Base-by-base conservation (phyloP, 108 stramenopile genomes). In the Chaetoceros muelleri region DNA sequence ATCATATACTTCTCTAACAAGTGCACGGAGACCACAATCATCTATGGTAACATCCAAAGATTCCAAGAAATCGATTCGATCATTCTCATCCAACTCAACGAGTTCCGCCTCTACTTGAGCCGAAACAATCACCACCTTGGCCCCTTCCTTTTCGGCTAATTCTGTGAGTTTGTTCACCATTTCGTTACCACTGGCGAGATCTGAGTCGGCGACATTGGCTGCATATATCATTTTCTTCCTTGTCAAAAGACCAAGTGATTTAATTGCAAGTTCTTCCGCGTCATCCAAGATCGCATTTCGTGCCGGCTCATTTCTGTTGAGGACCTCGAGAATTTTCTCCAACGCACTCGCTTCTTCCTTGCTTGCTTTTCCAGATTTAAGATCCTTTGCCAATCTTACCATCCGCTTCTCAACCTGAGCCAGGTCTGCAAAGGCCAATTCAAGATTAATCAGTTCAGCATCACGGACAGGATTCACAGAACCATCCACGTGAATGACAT, bases 81-180 rank as follows among this genome's bases (percentile, higher is more conserved):
- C 94, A 24, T 77, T 83, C 5, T 49, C 67, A 13, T 75, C 75
- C 48, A 97, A 65, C 30, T 93, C 94, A 3, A 91, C 88, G 24
- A 98, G 67, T 65, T 98, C 97, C 8, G 95, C 72, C 66, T 98
- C 97, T 28, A 98, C 95, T 78, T 96, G 95, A 13, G 97, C 97
- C 1, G 92, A 93, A 2, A 98, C 97, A 30, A 98, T 54, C 18
- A 98, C 97, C 30, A 90, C 65, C 27, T 79, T 72, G 16, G 91
- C 92, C 24, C 94, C 95, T 63, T 95, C 95, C 23, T 48, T 73
- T 25, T 74, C 76, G 0, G 95, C 95, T n/a, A 80, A 50, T 50
- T 74, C 81, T 28, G 65, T 52, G 13, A 98, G 70, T 49, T 53
- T 69, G 3, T 86, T 66, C 5, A 92, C 93, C 70, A 95, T 75